phyloP scores from a whole-genome alignment of 176 grass and related monocot genomes.

The Carex cristatella region DNA sequence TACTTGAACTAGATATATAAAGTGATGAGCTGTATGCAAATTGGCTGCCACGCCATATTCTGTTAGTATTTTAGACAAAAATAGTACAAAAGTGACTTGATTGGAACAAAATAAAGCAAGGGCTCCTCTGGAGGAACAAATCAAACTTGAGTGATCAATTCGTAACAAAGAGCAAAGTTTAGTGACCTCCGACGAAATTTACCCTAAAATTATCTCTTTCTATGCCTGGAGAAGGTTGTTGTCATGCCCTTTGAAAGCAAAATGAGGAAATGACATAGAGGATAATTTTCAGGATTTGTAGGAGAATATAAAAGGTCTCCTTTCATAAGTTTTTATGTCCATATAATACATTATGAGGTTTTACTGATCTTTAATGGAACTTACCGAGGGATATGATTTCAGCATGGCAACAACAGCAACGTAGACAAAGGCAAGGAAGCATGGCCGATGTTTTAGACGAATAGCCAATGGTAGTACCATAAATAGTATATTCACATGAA shows the following conservation, averaged over 20 bases:
- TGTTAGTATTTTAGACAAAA: too few relatives aligned
- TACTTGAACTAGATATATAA: too few relatives aligned
- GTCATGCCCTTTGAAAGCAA: neutral
- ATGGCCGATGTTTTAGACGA: conserved; percentile 69
- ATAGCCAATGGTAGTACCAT: conserved; percentile 87
- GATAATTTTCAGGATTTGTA: neutral
- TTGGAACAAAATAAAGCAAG: too few relatives aligned
- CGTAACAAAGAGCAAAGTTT: too few relatives aligned
- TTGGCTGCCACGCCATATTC: too few relatives aligned
- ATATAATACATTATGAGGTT: neutral
- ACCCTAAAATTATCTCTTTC: neutral
- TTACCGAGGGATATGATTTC: conserved; percentile 96
- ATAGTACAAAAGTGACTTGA: too few relatives aligned
- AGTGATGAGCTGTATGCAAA: too few relatives aligned
- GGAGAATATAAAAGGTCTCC: neutral
- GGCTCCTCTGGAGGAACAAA: too few relatives aligned
- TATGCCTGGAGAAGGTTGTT: neutral
- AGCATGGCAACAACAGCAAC: conserved; percentile 60
- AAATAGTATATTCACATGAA: conserved; percentile 91
- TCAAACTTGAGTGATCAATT: too few relatives aligned
- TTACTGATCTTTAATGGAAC: conserved; percentile 19
- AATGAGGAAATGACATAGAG: neutral
- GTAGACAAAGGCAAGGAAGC: conserved; percentile 93
- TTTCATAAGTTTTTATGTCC: neutral
- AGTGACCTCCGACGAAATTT: too few relatives aligned